These are phyloP conservation scores for Onygenales sp. DNA, from an alignment of 2,329 filamentous ascomycete genomes.

Conservation along the genomic window DNA sequence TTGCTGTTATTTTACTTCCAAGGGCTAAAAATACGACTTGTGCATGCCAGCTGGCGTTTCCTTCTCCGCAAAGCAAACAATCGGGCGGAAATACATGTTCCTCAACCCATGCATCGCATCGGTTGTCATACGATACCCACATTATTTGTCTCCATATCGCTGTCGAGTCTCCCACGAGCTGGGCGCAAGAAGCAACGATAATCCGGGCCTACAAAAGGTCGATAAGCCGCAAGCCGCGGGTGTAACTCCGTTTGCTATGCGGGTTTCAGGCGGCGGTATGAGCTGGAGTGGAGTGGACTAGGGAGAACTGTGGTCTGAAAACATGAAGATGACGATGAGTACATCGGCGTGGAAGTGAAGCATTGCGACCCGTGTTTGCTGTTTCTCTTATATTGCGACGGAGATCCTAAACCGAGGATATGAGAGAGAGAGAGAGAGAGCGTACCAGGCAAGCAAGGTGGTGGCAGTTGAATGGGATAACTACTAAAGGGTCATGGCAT, in stretches of 20 bases:
- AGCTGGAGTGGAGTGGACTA: no score
- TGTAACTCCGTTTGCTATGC: background rate
- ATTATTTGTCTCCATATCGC: background rate
- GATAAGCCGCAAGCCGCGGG: background rate
- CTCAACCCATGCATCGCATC: background rate
- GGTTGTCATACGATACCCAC: background rate
- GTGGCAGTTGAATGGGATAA: no score
- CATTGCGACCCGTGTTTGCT: background rate
- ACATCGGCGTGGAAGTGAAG: background rate
- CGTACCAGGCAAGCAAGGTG: no score
- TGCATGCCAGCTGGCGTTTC: background rate
- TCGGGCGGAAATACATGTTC: background rate
- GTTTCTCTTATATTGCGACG: no score
- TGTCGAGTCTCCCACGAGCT: background rate
- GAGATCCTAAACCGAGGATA: no score
- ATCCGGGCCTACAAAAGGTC: background rate
- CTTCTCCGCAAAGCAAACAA: background rate
- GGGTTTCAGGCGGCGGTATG: background rate
- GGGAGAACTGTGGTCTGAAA: no score
- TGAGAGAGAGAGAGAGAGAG: no score
- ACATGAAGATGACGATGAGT: no score
- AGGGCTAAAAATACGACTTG: background rate
- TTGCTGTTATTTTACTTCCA: background rate
- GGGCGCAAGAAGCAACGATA: background rate
- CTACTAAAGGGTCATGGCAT: no score